Base-by-base conservation (phyloP, 495 filamentous ascomycete genomes). In the Cercophora newfieldiana region DNA sequence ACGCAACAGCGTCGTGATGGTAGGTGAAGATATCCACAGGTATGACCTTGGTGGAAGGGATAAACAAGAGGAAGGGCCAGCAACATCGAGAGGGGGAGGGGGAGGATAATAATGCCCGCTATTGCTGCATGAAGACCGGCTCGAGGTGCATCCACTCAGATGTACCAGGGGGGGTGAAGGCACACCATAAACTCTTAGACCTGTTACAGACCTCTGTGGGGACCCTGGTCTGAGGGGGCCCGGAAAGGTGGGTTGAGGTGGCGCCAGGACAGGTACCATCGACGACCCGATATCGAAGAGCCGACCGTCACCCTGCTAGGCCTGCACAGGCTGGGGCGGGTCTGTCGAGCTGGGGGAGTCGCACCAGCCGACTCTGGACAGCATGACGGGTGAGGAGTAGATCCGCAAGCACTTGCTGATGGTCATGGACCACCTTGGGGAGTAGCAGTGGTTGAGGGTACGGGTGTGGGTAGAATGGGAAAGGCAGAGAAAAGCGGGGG, bases 1-100 rank as follows among this genome's bases (percentile, higher is more conserved):
- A 77, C 80, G 76, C 80, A 75, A 80, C 78, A 74, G 72, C 74
- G 76, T 75, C 77, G 76, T 82, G 75, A 78, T 75, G 70, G 73
- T 57, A 76, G 66, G 68, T 69, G 59, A 63, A 67, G 69, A 70
- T 73, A 77, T 79, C 72, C 70, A 77, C 69, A 74, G 64, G 66
- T 75, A 56, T 64, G 69, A 76, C 75, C 79, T 75, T 72, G 71
- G 73, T 74, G 76, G 71, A 75, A 68, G 75, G 70, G 53, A 74
- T 74, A 74, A 71, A 77, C 68, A 78, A 79, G 63, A 74, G 72
- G 67, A 74, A 74, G 72, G 70, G 59, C 68, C 64, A 66, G 65
- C 71, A 71, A 72, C 50, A 66, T 59, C 29, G 28, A 61, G 75
- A 71, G 71, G 72, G 72, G 69, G 69, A 73, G 66, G 66, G 71